Percentiles rank a stretch among this genome's conserved stretches.
These are phyloP conservation scores for Acacia melanoxylon DNA, from an alignment of 306 rosid genomes.

Conservation along the genomic window DNA sequence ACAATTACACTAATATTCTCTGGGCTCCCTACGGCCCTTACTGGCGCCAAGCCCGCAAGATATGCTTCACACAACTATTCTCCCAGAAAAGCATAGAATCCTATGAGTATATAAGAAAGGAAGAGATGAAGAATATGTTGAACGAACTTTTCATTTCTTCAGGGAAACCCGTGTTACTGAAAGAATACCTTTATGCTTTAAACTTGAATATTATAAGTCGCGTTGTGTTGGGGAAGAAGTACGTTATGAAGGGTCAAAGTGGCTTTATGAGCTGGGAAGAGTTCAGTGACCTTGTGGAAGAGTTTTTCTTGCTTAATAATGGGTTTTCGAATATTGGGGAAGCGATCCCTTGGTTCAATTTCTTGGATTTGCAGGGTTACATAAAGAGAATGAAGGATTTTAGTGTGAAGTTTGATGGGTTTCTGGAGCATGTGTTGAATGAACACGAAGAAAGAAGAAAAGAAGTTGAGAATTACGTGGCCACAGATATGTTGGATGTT, in stretches of 20 bases:
- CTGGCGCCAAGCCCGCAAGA: slow-evolving; percentile 41
- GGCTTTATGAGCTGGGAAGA: slow-evolving; percentile 43
- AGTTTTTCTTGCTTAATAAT: neutral
- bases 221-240: slow-evolving; percentile 65
- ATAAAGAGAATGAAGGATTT: slow-evolving; percentile 60
- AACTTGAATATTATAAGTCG: slow-evolving; percentile 61
- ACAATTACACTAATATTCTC: neutral
- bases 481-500: slow-evolving; percentile 57
- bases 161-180: slow-evolving; percentile 13
- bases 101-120: slow-evolving; percentile 49
- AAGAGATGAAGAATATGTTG: slow-evolving; percentile 36
- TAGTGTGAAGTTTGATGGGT: slow-evolving; percentile 54
- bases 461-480: slow-evolving; percentile 34
- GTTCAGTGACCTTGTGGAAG: slow-evolving; percentile 52
- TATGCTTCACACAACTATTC: slow-evolving; percentile 53
- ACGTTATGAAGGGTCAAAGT: slow-evolving; percentile 35
- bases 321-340: slow-evolving; percentile 63
- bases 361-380: slow-evolving; percentile 64
- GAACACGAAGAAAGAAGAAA: slow-evolving; percentile 46
- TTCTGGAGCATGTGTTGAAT: slow-evolving; percentile 58
- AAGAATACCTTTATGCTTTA: slow-evolving; percentile 36
- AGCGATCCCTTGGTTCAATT: slow-evolving; percentile 37
- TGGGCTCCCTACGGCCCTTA: neutral
- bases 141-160: slow-evolving; percentile 28
- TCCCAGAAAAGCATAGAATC: slow-evolving; percentile 47